Base-by-base conservation (phyloP, 2,329 filamentous ascomycete genomes). In the Hypoxylon sp. region DNA sequence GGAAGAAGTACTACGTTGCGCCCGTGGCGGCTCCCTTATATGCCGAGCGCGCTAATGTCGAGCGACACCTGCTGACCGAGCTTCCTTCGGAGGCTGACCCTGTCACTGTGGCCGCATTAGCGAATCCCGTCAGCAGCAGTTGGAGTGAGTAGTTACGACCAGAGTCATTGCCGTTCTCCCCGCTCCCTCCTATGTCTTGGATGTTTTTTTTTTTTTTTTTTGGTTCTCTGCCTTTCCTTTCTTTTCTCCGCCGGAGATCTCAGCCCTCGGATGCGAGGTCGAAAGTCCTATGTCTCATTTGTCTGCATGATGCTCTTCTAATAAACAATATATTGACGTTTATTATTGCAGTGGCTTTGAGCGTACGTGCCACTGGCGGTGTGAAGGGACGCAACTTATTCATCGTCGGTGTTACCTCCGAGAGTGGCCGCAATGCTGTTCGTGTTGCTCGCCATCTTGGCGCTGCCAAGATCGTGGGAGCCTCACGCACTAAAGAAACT, bases 31-130 rank as follows among this genome's bases (percentile, higher is more conserved):
- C 54, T 3, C 53, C 61, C 14, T 48, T 69, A 7, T 63, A 66
- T 6, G 66, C 66, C 42, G 66, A 69, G 62, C 58, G 62, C 40
- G 66, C 62, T 35, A 69, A 69, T 44, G 62, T 66, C 27, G 66
- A 69, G 48, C 53, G 42, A 4, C 37, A 27, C 17, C 33, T 50
- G 13, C 31, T 66, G 0, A 10, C 31, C 7, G 31, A 58, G 46
- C 57, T 69, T 10, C 7, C 20, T 8, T 8, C 61, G 6, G 66
- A 53, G 17, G 61, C 61, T 31, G 66, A 69, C 27, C 61, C 66
- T 22, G 33, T 55, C n/a, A 58, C 61, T 35, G 66, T 69, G 17
- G 66, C 66, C 3, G 66, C 53, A 14, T 35, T 69, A 20, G 58
- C 37, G 10, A 66, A 64, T 53, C 66, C 66, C 11, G 62, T 69